phyloP scores from a whole-genome alignment of 2,329 filamentous ascomycete species.

The Aspergillus nomiae region DNA sequence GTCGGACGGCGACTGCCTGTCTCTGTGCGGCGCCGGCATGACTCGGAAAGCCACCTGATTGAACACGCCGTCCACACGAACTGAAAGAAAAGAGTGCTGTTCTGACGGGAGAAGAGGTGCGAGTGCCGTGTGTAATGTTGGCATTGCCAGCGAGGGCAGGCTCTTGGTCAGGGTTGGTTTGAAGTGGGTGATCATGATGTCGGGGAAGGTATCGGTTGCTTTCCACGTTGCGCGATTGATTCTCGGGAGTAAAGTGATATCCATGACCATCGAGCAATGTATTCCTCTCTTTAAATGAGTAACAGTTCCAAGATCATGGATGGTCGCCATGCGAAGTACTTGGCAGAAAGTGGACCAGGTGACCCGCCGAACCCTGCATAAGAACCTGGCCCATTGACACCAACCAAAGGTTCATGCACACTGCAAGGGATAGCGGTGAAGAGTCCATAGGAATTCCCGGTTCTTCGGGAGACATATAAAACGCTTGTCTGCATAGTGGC shows the following conservation, averaged over 20 bases:
- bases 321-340: constrained; percentile 44
- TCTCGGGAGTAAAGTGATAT: constrained; percentile 45
- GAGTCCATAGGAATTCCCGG: background rate
- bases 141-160: constrained; percentile 5
- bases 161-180: constrained; percentile 23
- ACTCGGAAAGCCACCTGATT: constrained; percentile 6
- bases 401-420: constrained; percentile 13
- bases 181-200: constrained; percentile 36
- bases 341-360: constrained; percentile 40
- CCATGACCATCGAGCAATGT: constrained; percentile 44
- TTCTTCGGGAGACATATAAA: too few species aligned
- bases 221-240: constrained; percentile 35
- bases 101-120: constrained; percentile 10
- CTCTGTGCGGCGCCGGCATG: constrained; percentile 2
- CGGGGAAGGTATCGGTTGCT: constrained; percentile 41
- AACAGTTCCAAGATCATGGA: constrained; percentile 49
- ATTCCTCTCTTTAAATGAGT: constrained; percentile 48
- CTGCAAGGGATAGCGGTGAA: background rate
- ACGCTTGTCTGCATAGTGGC: background rate
- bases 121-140: background rate
- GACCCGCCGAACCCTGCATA: constrained; percentile 46
- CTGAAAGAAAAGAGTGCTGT: constrained; percentile 15
- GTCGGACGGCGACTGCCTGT: constrained; percentile 6
- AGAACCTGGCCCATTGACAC: constrained; percentile 48
- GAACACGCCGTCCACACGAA: constrained; percentile 9